Evolutionary conservation across 2,329 filamentous ascomycete genomes (phyloP), one percentile per base, ranked within the genome.

Genomic region (Exophiala calicioides): DNA sequence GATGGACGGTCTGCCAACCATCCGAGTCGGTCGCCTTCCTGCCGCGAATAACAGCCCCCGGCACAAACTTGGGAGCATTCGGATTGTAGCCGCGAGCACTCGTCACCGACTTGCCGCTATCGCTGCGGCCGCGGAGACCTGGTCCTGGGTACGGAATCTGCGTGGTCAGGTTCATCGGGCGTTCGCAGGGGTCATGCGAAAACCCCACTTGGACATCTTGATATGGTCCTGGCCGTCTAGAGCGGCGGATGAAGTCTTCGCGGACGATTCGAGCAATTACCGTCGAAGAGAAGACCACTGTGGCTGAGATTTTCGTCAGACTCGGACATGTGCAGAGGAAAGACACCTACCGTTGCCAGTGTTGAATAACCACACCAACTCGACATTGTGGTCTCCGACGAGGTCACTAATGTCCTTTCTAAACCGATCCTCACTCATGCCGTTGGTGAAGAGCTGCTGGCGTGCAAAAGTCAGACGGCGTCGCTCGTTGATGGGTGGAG

Each of bases 301-400:
- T 70, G 12, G 67, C 67, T 69, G 30, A 12, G 18, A n/a, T 9
- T 23, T 33, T 40, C 29, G 36, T 38, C 43, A 50, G 20, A 38
- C 21, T 26, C 30, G 21, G 15, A 26, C 29, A 30, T 8, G 15
- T 15, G 7, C 33, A 33, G 21, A 34, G 18, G 24, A 19, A 23
- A 16, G 19, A 37, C 7, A 58, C 67, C 58, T 58, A 71, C 68
- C 68, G 42, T 71, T 71, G 5, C 68, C 68, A 44, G 63, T 62
- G 44, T 71, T 71, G 52, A 69, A 71, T 4, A 68, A 59, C 65
- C 67, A 71, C 12, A 68, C 56, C 44, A 69, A 62, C 42, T 71
- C 68, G 42, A 71, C 60, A 38, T 67, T 67, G 19, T 62, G 60
- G 4, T 56, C 39, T 6, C 67, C 68, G 21, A 69, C 55, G 21